phyloP scores from a whole-genome alignment of 2,329 filamentous ascomycete genomes.

The Sclerotinia trifoliorum region DNA sequence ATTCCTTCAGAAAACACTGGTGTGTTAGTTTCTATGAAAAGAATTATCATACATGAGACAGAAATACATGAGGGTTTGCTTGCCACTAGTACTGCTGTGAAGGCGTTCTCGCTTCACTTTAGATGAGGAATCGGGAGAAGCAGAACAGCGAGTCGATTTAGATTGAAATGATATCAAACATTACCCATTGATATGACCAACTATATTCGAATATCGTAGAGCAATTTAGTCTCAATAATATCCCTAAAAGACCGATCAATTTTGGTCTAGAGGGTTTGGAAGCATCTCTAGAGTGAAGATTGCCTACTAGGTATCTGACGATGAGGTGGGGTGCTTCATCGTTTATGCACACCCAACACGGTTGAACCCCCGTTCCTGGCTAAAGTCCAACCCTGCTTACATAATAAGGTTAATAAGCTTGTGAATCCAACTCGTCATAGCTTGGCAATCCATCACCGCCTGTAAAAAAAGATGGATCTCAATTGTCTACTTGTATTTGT shows the following conservation, averaged over 20 bases:
- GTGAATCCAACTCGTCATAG: conserved; percentile 10
- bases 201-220: no score
- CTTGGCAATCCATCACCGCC: conserved; percentile 8
- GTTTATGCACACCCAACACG: not conserved
- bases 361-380: not conserved
- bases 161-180: no score
- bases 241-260: not conserved
- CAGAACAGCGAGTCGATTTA: no score
- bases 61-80: not conserved
- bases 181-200: no score
- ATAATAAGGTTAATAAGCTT: not conserved
- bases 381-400: not conserved
- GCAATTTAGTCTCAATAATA: not conserved
- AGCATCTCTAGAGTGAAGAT: not conserved
- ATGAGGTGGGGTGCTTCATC: conserved; percentile 1
- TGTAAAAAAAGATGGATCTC: conserved; percentile 1
- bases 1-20: not conserved
- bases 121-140: not conserved
- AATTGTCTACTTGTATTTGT: not conserved
- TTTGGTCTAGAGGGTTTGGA: no score
- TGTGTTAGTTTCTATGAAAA: not conserved
- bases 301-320: no score
- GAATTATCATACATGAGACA: not conserved
- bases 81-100: not conserved
- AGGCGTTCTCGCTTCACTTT: not conserved